phyloP scores from a whole-genome alignment of 768 basidiomycete genomes.

The Suillus placidus region DNA sequence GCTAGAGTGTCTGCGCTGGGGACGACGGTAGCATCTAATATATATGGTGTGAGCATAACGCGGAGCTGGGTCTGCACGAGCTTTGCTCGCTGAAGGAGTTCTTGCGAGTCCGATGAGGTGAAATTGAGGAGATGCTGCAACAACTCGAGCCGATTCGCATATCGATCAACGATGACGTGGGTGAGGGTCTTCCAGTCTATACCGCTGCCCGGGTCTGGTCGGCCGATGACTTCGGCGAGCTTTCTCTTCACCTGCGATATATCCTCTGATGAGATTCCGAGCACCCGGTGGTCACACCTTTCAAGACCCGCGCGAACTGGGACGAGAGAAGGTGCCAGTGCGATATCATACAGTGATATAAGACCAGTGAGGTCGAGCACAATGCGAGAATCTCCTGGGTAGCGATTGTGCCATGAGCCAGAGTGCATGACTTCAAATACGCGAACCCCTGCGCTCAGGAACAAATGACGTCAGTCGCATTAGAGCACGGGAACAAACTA shows the following conservation, averaged over 20 bases:
- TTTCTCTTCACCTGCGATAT: constrained; percentile 5
- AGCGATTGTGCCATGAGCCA: constrained; percentile 27
- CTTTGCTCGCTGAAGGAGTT: constrained; percentile 12
- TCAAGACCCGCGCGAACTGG: constrained; percentile 17
- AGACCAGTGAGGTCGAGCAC: constrained; percentile 25
- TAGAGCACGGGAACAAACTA: background rate
- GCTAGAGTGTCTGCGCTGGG: constrained; percentile 2
- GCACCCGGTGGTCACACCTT: constrained; percentile 24
- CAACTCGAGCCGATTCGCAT: constrained; percentile 44
- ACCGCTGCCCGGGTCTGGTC: constrained; percentile 26
- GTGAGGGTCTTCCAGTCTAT: constrained; percentile 47
- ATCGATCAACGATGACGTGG: constrained; percentile 43
- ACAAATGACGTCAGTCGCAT: background rate
- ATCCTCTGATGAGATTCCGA: constrained; percentile 19
- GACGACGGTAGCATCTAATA: constrained; percentile 14
- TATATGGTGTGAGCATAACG: constrained; percentile 19
- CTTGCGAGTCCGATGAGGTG: constrained; percentile 15
- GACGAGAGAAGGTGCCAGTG: constrained; percentile 22
- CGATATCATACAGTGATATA: constrained; percentile 31
- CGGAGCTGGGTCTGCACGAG: constrained; percentile 24
- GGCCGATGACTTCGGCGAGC: constrained; percentile 11
- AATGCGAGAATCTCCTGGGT: constrained; percentile 31
- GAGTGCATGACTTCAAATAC: constrained; percentile 19
- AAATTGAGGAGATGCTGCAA: constrained; percentile 39
- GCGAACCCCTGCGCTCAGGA: background rate